phyloP scores from a whole-genome alignment of 2,329 filamentous ascomycete genomes.

The Fusarium palustre region DNA sequence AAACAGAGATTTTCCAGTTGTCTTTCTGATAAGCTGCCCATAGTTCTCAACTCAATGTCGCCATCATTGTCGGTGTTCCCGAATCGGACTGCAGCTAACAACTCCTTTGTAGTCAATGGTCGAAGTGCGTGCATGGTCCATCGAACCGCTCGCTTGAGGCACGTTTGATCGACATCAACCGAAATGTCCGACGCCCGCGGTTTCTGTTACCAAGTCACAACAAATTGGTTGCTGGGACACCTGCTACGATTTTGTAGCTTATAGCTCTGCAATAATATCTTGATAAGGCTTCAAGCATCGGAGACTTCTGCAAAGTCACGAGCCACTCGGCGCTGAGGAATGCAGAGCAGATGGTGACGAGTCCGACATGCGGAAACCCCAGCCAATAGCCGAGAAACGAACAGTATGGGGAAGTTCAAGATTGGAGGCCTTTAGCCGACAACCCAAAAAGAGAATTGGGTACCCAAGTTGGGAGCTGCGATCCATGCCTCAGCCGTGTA shows the following conservation, averaged over 20 bases:
- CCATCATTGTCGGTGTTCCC: too few relatives aligned
- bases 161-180: too few relatives aligned
- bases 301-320: background rate
- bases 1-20: too few relatives aligned
- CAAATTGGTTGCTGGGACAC: fast-evolving
- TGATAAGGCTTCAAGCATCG: background rate
- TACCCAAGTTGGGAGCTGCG: background rate
- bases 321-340: background rate
- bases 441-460: conserved; percentile 12
- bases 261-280: too few relatives aligned
- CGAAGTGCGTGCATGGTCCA: too few relatives aligned
- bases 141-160: too few relatives aligned
- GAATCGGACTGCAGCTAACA: too few relatives aligned
- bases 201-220: too few relatives aligned
- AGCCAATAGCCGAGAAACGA: conserved; percentile 16
- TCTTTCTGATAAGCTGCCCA: too few relatives aligned
- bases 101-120: too few relatives aligned
- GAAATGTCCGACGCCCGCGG: too few relatives aligned
- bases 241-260: background rate
- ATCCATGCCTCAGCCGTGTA: conserved; percentile 5
- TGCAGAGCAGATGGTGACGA: conserved; percentile 29
- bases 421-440: conserved; percentile 32
- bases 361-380: conserved; percentile 19
- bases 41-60: too few relatives aligned
- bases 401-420: conserved; percentile 20